Evolutionary conservation across 2,329 filamentous ascomycete species (phyloP).

Genomic region (Fusarium sp.): DNA sequence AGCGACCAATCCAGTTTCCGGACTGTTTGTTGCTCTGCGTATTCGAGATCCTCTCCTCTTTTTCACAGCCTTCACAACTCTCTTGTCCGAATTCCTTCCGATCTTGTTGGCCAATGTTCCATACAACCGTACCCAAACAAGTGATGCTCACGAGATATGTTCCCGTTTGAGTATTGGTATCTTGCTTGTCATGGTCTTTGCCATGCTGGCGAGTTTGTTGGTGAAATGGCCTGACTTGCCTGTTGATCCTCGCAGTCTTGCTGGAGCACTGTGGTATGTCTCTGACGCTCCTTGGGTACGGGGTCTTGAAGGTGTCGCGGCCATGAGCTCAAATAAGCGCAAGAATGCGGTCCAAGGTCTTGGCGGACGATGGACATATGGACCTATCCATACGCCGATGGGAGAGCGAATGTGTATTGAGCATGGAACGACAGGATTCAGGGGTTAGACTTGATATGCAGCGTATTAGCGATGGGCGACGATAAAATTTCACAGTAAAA

Average conservation of each 20-base stretch:
- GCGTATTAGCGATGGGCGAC: no score
- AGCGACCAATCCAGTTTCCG: constrained; percentile 59
- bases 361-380: constrained; percentile 36
- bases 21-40: constrained; percentile 46
- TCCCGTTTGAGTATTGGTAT: constrained; percentile 55
- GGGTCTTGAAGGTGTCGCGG: constrained; percentile 33
- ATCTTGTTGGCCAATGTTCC: constrained; percentile 61
- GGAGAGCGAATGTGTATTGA: constrained; percentile 37
- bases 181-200: constrained; percentile 56
- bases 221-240: constrained; percentile 58
- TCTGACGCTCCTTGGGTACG: constrained; percentile 34
- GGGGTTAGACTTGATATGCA: neutral
- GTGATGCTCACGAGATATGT: constrained; percentile 54
- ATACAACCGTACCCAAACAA: constrained; percentile 56
- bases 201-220: constrained; percentile 54
- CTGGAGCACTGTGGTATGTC: constrained; percentile 58
- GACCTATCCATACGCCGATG: constrained; percentile 26
- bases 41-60: constrained; percentile 55
- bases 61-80: constrained; percentile 54
- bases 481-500: neutral
- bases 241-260: constrained; percentile 59
- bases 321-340: constrained; percentile 26
- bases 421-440: constrained; percentile 31
- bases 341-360: constrained; percentile 26
- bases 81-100: constrained; percentile 61